Percentiles rank a stretch among this genome's conserved stretches.
phyloP scores from a whole-genome alignment of 257 asterid species.

The Prunella vulgaris region DNA sequence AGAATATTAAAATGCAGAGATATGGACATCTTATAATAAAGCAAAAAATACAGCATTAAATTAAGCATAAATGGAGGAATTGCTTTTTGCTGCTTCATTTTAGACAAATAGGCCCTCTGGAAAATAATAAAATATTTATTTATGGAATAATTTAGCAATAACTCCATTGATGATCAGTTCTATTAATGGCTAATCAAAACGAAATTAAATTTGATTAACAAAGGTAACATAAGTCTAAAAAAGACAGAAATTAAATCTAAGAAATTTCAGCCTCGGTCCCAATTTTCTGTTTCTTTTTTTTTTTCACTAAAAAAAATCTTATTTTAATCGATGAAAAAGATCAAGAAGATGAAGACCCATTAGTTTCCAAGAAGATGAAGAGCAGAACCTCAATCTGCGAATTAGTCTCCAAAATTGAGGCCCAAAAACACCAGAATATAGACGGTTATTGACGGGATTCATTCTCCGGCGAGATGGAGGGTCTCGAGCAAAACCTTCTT shows the following conservation, averaged over 20 bases:
- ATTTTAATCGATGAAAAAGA: constrained; percentile 20
- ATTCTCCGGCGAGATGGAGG: too few relatives aligned
- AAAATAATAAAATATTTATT: too few relatives aligned
- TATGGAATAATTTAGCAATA: too few relatives aligned
- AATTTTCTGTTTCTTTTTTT: neutral
- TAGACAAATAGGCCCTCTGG: constrained; percentile 36
- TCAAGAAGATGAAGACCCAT: constrained; percentile 57
- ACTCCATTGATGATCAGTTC: constrained; percentile 17
- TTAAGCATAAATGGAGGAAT: neutral
- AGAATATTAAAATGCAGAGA: constrained; percentile 5
- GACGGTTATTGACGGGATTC: too few relatives aligned
- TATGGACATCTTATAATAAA: too few relatives aligned
- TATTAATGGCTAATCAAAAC: constrained; percentile 13
- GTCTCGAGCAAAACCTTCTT: too few relatives aligned
- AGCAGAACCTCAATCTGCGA: too few relatives aligned
- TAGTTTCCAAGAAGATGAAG: too few relatives aligned
- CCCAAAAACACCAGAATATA: too few relatives aligned
- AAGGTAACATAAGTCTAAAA: constrained; percentile 2
- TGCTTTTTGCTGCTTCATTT: constrained; percentile 48
- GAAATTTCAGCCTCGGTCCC: constrained; percentile 3
- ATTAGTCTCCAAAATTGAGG: too few relatives aligned
- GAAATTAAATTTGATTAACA: too few relatives aligned
- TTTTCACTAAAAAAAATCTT: constrained; percentile 10
- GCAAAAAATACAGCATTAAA: constrained; percentile 4
- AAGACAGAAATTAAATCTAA: constrained; percentile 16